Percentiles rank a stretch among this genome's conserved stretches.
phyloP scores from a whole-genome alignment of 2,329 filamentous ascomycete genomes.

The Emmonsia crescens region DNA sequence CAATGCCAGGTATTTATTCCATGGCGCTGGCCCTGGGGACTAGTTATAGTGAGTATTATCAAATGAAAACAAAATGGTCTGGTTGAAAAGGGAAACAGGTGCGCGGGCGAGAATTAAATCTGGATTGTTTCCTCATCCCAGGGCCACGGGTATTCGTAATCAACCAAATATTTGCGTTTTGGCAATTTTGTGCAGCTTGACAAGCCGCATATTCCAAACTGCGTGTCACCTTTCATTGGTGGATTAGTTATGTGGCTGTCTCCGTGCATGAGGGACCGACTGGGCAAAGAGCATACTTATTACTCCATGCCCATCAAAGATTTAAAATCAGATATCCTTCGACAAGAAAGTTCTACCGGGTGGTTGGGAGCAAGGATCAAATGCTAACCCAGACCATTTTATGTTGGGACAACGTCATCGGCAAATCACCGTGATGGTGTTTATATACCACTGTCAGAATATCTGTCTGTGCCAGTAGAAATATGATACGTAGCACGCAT shows the following conservation, averaged over 20 bases:
- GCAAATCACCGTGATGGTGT: neutral
- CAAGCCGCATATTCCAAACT: neutral
- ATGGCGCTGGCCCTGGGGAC: neutral
- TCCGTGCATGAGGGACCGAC: neutral
- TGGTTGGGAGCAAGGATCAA: neutral
- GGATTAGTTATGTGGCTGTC: neutral
- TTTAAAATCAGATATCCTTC: neutral
- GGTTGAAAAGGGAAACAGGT: neutral
- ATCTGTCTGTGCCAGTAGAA: neutral
- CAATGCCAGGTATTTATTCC: neutral
- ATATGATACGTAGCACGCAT: neutral
- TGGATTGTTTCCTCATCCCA: neutral
- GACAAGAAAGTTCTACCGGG: neutral
- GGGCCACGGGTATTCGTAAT: neutral
- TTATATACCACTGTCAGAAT: neutral
- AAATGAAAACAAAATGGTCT: neutral
- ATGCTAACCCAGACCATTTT: neutral
- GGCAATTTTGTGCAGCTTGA: neutral
- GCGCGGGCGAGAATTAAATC: neutral
- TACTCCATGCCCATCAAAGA: neutral
- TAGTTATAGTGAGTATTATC: too few relatives aligned
- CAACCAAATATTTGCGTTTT: neutral
- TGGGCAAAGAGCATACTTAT: neutral
- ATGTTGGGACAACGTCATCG: neutral
- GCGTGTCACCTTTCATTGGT: neutral